Base-by-base conservation (phyloP, 1,284 basidiomycete genomes). In the Calocybe gambosa region DNA sequence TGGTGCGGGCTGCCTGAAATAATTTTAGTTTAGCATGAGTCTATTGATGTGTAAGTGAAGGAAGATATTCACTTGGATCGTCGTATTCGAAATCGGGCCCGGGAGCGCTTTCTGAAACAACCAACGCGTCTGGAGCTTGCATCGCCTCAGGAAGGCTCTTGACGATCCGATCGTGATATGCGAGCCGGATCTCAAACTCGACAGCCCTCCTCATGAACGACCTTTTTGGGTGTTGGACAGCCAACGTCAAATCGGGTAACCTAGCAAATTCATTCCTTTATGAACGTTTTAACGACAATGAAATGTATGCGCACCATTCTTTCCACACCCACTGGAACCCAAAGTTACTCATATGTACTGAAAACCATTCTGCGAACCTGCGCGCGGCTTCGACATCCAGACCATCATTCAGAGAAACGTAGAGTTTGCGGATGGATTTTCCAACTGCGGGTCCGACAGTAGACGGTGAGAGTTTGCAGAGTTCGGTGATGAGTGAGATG, bases 241-340 rank as follows among this genome's bases (percentile, higher is more conserved):
- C 71, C 10, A 95, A 66, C 2, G 72, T 63, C 10, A 96, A 69
- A 64, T 97, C 94, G 1, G 87, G 82, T n/a, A 93, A 70, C 92
- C 92, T 95, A 35, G 8, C 10, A 37, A 3, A 19, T 4, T 37
- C 2, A 37, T 13, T 18, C 7, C 5, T 37, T 16, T 37, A 37
- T 18, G 8, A 5, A 7, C 16, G 21, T 20, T 18, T 31, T 33
- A 20, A 16, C 26, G 45, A 36, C 36, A 19, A 44, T 19, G 43
- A 26, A 13, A 51, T 21, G 19, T 5, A 26, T 5, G 67, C 81
- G 37, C 52, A 93, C 95, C 96, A 99, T 75, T 99, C 96, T 59
- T 93, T 93, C 96, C 96, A 99, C n/a, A 94, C 93, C 96, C 96
- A 99, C 57, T 86, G 83, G 70, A 98, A 99, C 16, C 87, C 88